Evolutionary conservation across 2,329 filamentous ascomycete species (phyloP), one percentile per base, ranked within the genome.

Genomic region (Hypocrella siamensis): DNA sequence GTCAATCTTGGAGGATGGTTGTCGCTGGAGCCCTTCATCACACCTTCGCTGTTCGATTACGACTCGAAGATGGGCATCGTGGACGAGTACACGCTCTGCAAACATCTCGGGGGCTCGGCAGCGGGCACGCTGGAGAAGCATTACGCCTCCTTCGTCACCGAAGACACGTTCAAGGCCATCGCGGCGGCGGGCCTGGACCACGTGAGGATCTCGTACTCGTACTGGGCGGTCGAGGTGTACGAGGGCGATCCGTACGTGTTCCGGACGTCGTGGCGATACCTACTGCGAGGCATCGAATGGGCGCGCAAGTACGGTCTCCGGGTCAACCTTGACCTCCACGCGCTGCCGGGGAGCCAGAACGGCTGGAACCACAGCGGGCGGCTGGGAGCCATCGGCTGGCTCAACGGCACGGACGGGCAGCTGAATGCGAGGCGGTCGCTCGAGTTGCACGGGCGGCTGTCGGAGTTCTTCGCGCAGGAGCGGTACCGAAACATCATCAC

Each of bases 281-380:
- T 98, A 2, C 69, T 98, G 8, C 77, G 90, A 12, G 83, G 69
- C 8, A 93, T 98, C 42, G 90, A 98, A 53, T 98, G 83, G 69
- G 83, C 81, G 28, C 79, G 90, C 17, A 86, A 92, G 48, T 80
- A 94, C 51, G 90, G 90, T 0, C 62, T 98, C 4, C 79, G 90
- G 2, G 75, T 98, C 26, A 96, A 96, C 40, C 71, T 98, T 4
- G 90, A 98, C 52, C 60, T 94, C 4, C 90, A 98, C 56, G 85
- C 70, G n/a, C 63, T 90, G 0, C 88, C 88, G 0, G 90, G 90
- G 0, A 88, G 80, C 38, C 90, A 96, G 49, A 98, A 98, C 46
- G 90, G 90, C 2, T 96, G 88, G 88, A 94, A 94, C 46, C 90
- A 98, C 54, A 92, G 82, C 43, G 90, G 90, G 0, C 73, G 75